Evolutionary conservation across 2,329 filamentous ascomycete species (phyloP), one percentile per base, ranked within the genome.

Genomic region (Nemania diffusa): DNA sequence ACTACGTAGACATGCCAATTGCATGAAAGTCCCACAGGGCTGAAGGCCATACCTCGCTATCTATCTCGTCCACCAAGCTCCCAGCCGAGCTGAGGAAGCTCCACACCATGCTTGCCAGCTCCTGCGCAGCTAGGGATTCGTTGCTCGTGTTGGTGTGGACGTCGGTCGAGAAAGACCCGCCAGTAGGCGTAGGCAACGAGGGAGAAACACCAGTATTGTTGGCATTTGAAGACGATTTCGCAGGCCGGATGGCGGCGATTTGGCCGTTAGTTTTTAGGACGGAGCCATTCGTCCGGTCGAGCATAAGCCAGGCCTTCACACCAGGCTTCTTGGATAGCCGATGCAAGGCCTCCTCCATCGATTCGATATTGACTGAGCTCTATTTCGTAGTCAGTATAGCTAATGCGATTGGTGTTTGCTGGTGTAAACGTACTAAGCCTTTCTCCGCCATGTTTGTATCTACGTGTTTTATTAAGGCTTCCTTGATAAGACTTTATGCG

Each of bases 201-300:
- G 69, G 51, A 17, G 71, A 69, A 52, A 44, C 64, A 61, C 42
- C 51, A 46, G 44, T 62, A 24, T 63, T 61, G 61, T 71, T 74
- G 59, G 51, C 37, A 44, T 68, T 70, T 53, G 60, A 68, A 61
- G 67, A 55, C 15, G 68, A 69, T 17, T 72, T 83, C 3, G 83
- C 78, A 2, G 84, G 82, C 17, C 85, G 83, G 55, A 91, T 84
- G 15, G 85, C 84, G 1, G 89, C 87, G 13, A 91, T 81, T 67
- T 93, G 84, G 56, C 92, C 92, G 61, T 88, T 91, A 6, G 90
- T 92, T 76, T 91, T 92, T 59, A 96, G 85, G 57, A 96, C 91
- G 1, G 91, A 86, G 59, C 92, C 92, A 24, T 87, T 90, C 15
- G 86, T 81, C 64, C 91, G 88, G 73, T 94, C 91, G 48, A 96